Evolutionary conservation across 2,329 filamentous ascomycete species (phyloP), one percentile per base, ranked within the genome.

Genomic region (Arthrobotrys entomopaga): DNA sequence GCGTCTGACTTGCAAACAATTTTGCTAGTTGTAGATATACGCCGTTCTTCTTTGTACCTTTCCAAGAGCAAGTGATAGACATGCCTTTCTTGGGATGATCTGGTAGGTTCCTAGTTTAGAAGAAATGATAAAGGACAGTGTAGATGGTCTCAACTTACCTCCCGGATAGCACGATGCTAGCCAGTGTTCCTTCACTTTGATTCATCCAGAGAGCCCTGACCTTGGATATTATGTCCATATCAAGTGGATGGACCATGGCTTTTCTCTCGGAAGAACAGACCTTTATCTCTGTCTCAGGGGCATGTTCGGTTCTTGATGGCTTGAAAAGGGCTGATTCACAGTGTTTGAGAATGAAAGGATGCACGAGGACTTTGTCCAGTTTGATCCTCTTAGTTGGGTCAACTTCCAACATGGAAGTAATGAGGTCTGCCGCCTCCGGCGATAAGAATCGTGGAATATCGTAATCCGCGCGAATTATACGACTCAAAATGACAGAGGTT

Each of bases 281-380:
- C 10, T 7, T 34, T 10, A 34, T 34, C 29, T 8, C 29, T 10
- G 2, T 10, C 6, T 34, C 6, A 10, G 29, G 29, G 7, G 2
- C 6, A 34, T 34, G 10, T 34, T 34, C 29, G 10, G 29, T 5
- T 34, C 7, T 34, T 34, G 2, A 10, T 3, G 10, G 29, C 29
- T 34, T 34, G 3, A 46, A 46, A 13, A n/a, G 13, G 42, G 3
- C 16, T 52, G 19, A 11, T 16, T 3, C 13, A 34, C 8, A 57
- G n/a, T 29, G 61, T 66, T 24, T 34, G 52, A 40, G 98, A 81
- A n/a, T 34, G 29, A 98, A 84, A 0, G 92, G 91, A 79, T 98
- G 94, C 46, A 87, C 83, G 92, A 93, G 97, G 78, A 98, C 93
- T 48, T 91, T 86, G 26, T 88, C 85, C 80, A 97, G 90, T 1